Percentiles rank a stretch among this genome's conserved stretches.
These are phyloP conservation scores for Capsicum rhomboideum DNA, from an alignment of 257 asterid species.

Conservation along the genomic window DNA sequence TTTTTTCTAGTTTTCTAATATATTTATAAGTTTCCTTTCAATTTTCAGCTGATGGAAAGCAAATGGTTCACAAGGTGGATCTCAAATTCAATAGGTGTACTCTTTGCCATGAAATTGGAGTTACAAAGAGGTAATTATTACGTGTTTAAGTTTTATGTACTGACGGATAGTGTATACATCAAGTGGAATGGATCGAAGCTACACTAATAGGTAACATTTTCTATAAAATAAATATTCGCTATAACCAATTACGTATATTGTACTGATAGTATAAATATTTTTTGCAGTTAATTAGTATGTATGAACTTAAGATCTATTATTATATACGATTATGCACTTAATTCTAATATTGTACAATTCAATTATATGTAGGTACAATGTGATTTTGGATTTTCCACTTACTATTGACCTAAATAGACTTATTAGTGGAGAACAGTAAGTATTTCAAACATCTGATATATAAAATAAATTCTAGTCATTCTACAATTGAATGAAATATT, in stretches of 20 bases:
- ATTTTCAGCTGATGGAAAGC: constrained; percentile 45
- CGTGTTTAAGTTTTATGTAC: background rate
- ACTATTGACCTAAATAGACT: constrained; percentile 46
- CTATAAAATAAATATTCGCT: no score
- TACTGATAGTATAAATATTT: no score
- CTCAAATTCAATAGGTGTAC: constrained; percentile 43
- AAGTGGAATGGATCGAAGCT: no score
- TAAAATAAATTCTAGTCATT: background rate
- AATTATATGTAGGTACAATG: constrained; percentile 33
- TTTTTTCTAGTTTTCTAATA: background rate
- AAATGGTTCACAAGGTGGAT: constrained; percentile 55
- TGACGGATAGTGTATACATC: no score
- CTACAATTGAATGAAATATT: background rate
- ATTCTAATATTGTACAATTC: no score
- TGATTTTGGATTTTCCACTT: constrained; percentile 56
- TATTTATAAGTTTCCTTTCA: background rate
- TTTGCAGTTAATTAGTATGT: no score
- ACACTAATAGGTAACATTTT: no score
- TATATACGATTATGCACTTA: no score
- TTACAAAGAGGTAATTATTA: constrained; percentile 36
- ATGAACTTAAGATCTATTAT: no score
- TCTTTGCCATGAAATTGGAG: constrained; percentile 59
- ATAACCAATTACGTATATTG: no score
- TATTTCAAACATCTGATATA: background rate
- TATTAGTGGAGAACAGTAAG: background rate